Conservation (phyloP, 371 early-diverging fungal genomes). For the Mortierella sp. region DNA sequence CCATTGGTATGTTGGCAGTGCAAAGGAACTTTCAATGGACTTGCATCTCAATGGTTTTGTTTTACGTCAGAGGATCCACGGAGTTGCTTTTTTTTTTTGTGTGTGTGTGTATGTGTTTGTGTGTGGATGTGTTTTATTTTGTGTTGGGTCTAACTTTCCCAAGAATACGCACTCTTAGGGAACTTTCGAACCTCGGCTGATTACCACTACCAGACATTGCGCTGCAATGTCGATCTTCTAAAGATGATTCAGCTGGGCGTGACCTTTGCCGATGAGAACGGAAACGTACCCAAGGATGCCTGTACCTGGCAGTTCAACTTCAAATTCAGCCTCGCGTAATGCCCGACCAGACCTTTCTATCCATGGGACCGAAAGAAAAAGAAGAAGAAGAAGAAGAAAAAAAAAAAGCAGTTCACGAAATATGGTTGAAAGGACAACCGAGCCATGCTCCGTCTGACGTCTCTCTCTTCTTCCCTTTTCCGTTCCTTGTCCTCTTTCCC, state of each 20-base stretch:
- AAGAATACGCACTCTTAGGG: conserved; percentile 58
- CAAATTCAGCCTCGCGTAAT: conserved; percentile 91
- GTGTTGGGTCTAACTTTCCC: too few species aligned
- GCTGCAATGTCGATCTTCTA: conserved; percentile 99
- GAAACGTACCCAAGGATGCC: conserved; percentile 88
- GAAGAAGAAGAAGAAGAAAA: conserved; percentile 6
- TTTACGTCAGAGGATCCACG: too few species aligned
- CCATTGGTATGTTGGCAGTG: conserved; percentile 66
- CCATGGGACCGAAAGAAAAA: conserved; percentile 1
- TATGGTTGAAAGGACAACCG: conserved; percentile 1
- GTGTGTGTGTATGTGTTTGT: too few species aligned
- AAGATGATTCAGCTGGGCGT: conserved; percentile 99
- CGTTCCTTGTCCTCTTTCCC: background rate
- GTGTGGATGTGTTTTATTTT: too few species aligned
- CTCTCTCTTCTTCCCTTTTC: background rate
- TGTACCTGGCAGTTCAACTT: conserved; percentile 99
- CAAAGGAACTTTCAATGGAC: too few species aligned
- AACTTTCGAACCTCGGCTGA: conserved; percentile 95
- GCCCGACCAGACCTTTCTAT: background rate
- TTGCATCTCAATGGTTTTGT: too few species aligned
- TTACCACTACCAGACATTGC: conserved; percentile 97
- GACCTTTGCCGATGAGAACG: conserved; percentile 95
- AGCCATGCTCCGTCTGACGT: background rate
- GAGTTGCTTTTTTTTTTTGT: too few species aligned
- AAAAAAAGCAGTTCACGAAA: background rate